Conservation (phyloP, 345 rosid genomes). For the Gossypium herbaceum region DNA sequence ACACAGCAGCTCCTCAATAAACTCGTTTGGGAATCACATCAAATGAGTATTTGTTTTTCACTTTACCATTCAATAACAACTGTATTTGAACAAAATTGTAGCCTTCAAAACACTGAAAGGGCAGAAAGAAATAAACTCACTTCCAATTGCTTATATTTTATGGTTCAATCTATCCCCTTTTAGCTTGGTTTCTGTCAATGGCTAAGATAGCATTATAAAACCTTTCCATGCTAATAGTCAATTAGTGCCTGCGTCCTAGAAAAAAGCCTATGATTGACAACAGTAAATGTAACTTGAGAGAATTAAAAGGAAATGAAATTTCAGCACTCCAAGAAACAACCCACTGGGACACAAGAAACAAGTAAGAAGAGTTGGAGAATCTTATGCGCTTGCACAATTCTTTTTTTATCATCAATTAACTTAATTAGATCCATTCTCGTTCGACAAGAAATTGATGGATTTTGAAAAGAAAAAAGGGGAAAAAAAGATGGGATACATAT, state of each 20-base stretch:
- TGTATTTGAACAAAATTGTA: neutral
- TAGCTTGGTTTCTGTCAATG: neutral
- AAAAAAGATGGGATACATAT: neutral
- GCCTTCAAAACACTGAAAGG: neutral
- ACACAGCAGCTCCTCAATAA: neutral
- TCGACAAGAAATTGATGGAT: conserved; percentile 10
- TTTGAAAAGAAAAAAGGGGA: neutral
- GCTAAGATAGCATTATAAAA: too few species aligned
- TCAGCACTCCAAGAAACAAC: neutral
- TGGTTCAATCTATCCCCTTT: neutral
- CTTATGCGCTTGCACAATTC: neutral
- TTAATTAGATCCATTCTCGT: conserved; percentile 12
- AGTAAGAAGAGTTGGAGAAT: too few species aligned
- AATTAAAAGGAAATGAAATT: neutral
- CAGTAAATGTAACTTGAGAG: neutral
- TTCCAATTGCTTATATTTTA: neutral
- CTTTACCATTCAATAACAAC: neutral
- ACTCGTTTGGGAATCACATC: neutral
- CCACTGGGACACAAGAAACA: neutral
- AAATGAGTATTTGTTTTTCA: neutral
- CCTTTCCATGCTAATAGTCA: too few species aligned
- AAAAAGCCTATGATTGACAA: neutral
- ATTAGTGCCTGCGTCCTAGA: neutral
- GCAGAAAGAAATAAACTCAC: neutral
- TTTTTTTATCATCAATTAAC: conserved; percentile 16